Base-by-base conservation (phyloP, 371 early-diverging fungal genomes). In the Scutellospora calospora region DNA sequence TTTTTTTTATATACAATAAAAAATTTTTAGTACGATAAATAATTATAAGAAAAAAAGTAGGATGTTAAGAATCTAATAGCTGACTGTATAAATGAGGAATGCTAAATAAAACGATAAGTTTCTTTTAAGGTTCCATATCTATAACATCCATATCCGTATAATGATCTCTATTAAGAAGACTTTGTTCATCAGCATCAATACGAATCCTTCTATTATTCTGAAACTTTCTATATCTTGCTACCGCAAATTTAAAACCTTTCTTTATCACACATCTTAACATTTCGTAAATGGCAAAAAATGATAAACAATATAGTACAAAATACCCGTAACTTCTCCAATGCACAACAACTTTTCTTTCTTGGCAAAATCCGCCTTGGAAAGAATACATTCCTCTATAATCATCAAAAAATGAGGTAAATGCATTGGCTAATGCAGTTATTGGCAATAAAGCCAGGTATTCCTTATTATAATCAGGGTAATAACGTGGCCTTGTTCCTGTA, bases 331-430 rank as follows among this genome's bases (percentile, higher is more conserved):
- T 77, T 52, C 8, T n/a, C 60, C 45, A 51, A 63, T 77, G 78
- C 65, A 77, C 45, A 33, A 49, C 59, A 27, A 77, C 3, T 49
- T 77, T 60, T 25, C 78, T 25, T 63, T 87, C 83, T 54, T 92
- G 92, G 76, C 94, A 94, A 83, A 90, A 92, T 0, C 91, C 87
- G 0, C 88, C 91, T 76, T 91, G 90, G 82, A 94, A 94, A 38
- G 92, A 91, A 82, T 92, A 93, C 91, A 92, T 91, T n/a, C 93
- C 93, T 73, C 89, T 89, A 74, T 83, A 80, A 22, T 89, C 85
- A 14, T 75, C 81, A 82, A 89, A 93, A 77, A 91, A 93, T 83
- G 90, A 89, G 41, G 86, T 83, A 82, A 92, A 91, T 79, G 90
- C 91, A 76, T 88, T 84, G 4, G 91, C 92, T 2, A 93, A 60